Evolutionary conservation across 2,329 filamentous ascomycete genomes (phyloP), one percentile per base, ranked within the genome.

Genomic region (Macrophomina tecta): DNA sequence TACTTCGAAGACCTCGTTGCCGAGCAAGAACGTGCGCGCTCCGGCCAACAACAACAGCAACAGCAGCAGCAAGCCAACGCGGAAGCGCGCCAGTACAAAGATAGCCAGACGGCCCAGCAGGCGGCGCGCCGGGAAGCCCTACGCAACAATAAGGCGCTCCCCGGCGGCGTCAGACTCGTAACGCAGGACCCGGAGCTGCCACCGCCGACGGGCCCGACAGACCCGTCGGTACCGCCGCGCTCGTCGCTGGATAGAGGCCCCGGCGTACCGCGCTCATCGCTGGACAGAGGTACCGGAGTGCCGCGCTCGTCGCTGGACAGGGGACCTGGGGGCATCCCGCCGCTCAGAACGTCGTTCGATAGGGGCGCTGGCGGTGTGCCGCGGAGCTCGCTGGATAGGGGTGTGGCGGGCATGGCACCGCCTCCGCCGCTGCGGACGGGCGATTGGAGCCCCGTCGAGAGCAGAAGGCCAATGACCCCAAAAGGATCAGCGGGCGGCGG

Each of bases 1-100:
- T 95, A 96, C 75, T 89, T 95, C 69, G 92, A 91, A 79, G 88
- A 87, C 14, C 79, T 97, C 64, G 88, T 95, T 4, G 84, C 84
- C 0, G 92, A 95, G 72, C 86, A 89, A 18, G 90, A 91, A 74
- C 56, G 60, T 23, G 58, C 58, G 34, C 58, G 58, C 63, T 51
- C 63, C 46, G 63, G 40, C 12, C 51, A 49, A 18, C 46, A 52
- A 23, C 55, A 46, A 5, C 56, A 61, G 28, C 58, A 49, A 28
- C 23, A 23, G 23, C 23, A 23, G 23, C 23, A 23, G 23, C 58
- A 40, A 18, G 16, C 16, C 45, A 32, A 14, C 30, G 38, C 14
- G 16, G 48, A 40, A 11, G 45, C 48, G 28, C 40, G 9, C 28
- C 56, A 58, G 18, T 36, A 52, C 18, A 40, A 64, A 23, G 61